Evolutionary conservation across 2,329 filamentous ascomycete species (phyloP), one percentile per base, ranked within the genome.

Genomic region (Dothideomycetes sp.): DNA sequence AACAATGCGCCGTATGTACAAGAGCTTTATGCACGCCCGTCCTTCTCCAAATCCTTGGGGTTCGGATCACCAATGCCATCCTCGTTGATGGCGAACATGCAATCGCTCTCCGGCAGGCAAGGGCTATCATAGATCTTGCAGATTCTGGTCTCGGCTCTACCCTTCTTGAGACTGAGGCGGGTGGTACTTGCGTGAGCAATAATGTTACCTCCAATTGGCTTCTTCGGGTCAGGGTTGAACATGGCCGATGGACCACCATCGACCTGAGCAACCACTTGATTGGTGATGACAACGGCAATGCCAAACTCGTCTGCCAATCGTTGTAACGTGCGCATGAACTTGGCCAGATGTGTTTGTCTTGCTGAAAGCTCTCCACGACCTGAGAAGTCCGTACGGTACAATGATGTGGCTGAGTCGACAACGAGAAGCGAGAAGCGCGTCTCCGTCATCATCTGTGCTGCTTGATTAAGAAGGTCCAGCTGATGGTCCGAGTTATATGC

Each of bases 101-200:
- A 94, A 61, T 98, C 93, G 53, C 86, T 93, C 65, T 98, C 91
- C 0, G 91, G 91, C 48, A 98, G 67, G 62, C 91, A 98, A 2
- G 91, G 91, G 52, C 88, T 96, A 64, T 98, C 93, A 58, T 98
- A 98, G 46, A 98, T 98, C 71, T 96, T 98, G 67, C 91, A 94
- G 50, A 98, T 85, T 67, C 91, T 77, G 16, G 91, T 98, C 70
- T 98, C 91, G 19, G 76, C 91, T 40, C 91, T 75, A 2, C 91
- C 93, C 63, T 98, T 98, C 69, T 94, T 95, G 57, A 98, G 62
- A 55, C 87, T 95, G 52, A 98, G 73, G 55, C 91, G 75, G 2
- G 91, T 98, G 2, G 91, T 98, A 56, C 86, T 94, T 38, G 91
- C 88, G 60, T 98, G 91, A 3, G 93, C 91, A 58, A 98, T 96